These are phyloP conservation scores for Spencermartinsiella ligniputridi DNA, from an alignment of 1,139 yeast species.

Conservation along the genomic window DNA sequence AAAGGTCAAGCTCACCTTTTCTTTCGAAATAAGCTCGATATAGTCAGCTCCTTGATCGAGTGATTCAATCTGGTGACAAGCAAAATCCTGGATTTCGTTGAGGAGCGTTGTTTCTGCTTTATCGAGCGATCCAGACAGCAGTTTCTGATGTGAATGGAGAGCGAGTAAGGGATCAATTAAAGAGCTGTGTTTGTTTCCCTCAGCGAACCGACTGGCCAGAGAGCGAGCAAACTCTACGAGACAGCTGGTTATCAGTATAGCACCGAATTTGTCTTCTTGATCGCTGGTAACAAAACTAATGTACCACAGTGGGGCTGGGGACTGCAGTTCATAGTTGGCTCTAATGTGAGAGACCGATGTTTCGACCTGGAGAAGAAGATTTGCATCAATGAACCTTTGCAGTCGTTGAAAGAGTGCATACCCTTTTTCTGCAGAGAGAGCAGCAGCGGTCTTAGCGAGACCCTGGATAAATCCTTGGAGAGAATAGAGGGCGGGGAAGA, in stretches of 20 bases:
- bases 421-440: background rate
- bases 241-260: slow-evolving; percentile 27
- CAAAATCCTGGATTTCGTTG: slow-evolving; percentile 28
- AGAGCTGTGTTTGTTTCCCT: background rate
- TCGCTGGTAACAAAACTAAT: slow-evolving; percentile 18
- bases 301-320: slow-evolving; percentile 20
- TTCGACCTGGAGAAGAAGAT: slow-evolving; percentile 33
- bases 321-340: slow-evolving; percentile 3
- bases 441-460: slow-evolving; percentile 13
- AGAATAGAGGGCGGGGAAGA: slow-evolving; percentile 35
- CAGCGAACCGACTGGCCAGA: slow-evolving; percentile 2
- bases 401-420: slow-evolving; percentile 17
- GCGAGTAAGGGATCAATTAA: slow-evolving; percentile 16
- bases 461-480: slow-evolving; percentile 37
- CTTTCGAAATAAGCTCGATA: slow-evolving; percentile 39
- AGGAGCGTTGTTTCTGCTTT: slow-evolving; percentile 21
- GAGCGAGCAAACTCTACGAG: slow-evolving; percentile 7
- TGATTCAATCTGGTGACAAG: slow-evolving; percentile 32
- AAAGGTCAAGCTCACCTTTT: slow-evolving; percentile 40
- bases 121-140: slow-evolving; percentile 9
- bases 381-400: slow-evolving; percentile 25
- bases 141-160: slow-evolving; percentile 5
- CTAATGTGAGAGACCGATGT: slow-evolving; percentile 29
- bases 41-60: slow-evolving; percentile 44
- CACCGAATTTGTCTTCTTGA: slow-evolving; percentile 28